Evolutionary conservation across 2,329 filamentous ascomycete genomes (phyloP), one percentile per base, ranked within the genome.

Genomic region (Pseudonectria buxi): DNA sequence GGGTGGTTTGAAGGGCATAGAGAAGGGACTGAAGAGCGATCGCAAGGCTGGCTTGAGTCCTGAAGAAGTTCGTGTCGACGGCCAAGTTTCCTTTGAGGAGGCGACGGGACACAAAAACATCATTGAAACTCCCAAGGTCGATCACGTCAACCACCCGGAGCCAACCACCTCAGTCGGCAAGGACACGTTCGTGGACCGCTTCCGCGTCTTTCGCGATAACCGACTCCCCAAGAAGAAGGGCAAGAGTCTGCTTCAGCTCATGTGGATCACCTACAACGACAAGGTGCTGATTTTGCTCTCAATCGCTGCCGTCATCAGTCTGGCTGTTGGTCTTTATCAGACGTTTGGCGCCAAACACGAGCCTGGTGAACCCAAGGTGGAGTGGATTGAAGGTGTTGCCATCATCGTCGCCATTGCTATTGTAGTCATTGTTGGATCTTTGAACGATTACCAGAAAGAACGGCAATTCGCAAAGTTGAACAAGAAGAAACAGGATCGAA

Each of bases 211-310:
- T 55, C 72, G 69, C 47, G 81, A 86, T 58, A 89, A 89, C 54
- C 68, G 76, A 28, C 63, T 89, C 25, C 84, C 84, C 0, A 80
- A 76, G 50, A 81, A 82, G 58, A 86, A 87, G 62, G 74, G 81
- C 29, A 88, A 87, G 64, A 81, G 68, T 44, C 70, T 88, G 27
- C 65, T 85, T 29, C 67, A 84, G 53, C 67, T 89, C 28, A 83
- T 86, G 61, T 88, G 83, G 83, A 83, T 88, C 50, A 86, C 84
- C 0, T 86, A 86, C 57, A 86, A 88, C 61, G 84, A 89, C 68
- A 89, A 88, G 57, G 81, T 89, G 4, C 65, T 88, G 30, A 83
- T 86, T 39, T 65, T 87, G 6, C 67, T 87, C 36, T 83, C 81
- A 1, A 66, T 74, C 32, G 84, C 84, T 28, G 84, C 84, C 4